Percentiles rank a stretch among this genome's conserved stretches.
Conservation (phyloP, 805 yeast genomes). For the Candida glaebosa region DNA sequence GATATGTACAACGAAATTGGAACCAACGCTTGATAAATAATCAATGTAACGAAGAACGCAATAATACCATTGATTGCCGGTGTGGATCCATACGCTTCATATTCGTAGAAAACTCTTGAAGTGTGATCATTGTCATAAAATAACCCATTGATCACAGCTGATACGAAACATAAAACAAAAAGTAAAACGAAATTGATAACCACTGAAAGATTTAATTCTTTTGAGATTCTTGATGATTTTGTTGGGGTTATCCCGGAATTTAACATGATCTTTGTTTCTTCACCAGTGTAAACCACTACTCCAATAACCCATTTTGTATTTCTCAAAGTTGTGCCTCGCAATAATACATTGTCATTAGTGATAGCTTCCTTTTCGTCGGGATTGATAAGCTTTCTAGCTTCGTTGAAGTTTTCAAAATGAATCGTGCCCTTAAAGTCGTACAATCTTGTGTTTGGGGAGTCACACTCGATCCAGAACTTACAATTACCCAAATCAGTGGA, state of each 20-base stretch:
- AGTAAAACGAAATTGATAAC: conserved; percentile 57
- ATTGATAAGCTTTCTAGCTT: conserved; percentile 26
- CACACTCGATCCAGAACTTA: conserved; percentile 63
- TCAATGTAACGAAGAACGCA: conserved; percentile 67
- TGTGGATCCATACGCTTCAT: conserved; percentile 53
- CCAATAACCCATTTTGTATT: conserved; percentile 79
- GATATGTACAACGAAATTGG: conserved; percentile 80
- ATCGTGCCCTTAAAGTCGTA: conserved; percentile 66
- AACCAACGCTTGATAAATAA: conserved; percentile 71
- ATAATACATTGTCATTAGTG: conserved; percentile 56
- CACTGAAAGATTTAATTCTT: conserved; percentile 66
- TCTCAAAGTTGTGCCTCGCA: conserved; percentile 70
- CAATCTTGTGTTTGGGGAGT: conserved; percentile 64
- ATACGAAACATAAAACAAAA: conserved; percentile 62
- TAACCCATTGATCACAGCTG: conserved; percentile 70
- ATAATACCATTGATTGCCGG: conserved; percentile 65
- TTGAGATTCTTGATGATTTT: conserved; percentile 61
- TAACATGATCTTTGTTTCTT: conserved; percentile 71
- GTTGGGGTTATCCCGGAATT: conserved; percentile 78
- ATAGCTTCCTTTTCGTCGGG: conserved; percentile 52
- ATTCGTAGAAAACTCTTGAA: conserved; percentile 58
- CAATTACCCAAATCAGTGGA: conserved; percentile 57
- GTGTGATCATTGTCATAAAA: conserved; percentile 43
- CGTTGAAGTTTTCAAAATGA: conserved; percentile 44
- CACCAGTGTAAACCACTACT: conserved; percentile 71